Conservation (phyloP, 257 asterid species). For the Agastache rugosa region DNA sequence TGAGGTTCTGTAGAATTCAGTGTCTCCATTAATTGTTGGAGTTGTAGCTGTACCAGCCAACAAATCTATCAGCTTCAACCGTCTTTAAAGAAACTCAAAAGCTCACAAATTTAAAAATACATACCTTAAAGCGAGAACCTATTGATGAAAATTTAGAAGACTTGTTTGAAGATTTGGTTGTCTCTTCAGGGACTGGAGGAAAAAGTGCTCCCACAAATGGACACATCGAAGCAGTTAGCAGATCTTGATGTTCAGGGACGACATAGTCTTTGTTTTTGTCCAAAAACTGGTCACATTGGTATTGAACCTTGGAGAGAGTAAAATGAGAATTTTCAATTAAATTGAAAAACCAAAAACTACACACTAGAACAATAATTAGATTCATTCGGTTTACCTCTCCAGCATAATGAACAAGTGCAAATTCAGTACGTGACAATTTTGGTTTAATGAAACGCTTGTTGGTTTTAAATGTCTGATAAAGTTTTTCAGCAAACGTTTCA, state of each 20-base stretch:
- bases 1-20: conserved; percentile 93
- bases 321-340: conserved; percentile 27
- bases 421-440: conserved; percentile 80
- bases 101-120: background rate
- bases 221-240: conserved; percentile 71
- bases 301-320: conserved; percentile 66
- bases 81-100: conserved; percentile 29
- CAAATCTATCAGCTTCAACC: conserved; percentile 43
- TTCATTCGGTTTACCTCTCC: conserved; percentile 76
- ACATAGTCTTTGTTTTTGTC: conserved; percentile 95
- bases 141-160: conserved; percentile 90
- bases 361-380: conserved; percentile 20
- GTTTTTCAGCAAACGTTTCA: conserved; percentile 92
- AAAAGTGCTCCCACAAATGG: conserved; percentile 75
- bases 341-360: conserved; percentile 31
- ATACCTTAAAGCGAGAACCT: conserved; percentile 90
- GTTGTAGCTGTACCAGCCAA: conserved; percentile 74
- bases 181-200: conserved; percentile 80
- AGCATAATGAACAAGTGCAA: conserved; percentile 84
- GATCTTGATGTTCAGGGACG: conserved; percentile 91
- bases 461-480: conserved; percentile 84
- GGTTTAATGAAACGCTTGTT: conserved; percentile 88
- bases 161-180: conserved; percentile 73
- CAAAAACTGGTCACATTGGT: conserved; percentile 85
- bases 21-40: conserved; percentile 88